Conservation (phyloP, 2,329 filamentous ascomycete species). For the Arthroderma sp. region DNA sequence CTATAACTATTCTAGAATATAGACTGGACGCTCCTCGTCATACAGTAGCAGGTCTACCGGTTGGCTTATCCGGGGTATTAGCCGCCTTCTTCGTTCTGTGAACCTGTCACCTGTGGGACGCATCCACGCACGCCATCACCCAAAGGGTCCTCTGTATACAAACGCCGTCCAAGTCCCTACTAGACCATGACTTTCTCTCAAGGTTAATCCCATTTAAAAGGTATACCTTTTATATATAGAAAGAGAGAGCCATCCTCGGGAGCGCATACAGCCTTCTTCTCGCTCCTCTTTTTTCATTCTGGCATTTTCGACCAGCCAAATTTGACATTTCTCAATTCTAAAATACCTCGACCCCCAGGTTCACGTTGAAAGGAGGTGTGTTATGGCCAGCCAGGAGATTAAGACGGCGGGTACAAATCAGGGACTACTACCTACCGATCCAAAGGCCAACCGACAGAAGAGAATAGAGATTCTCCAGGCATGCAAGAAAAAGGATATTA, state of each 20-base stretch:
- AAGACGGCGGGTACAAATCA: neutral
- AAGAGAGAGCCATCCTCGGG: neutral
- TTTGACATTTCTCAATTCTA: neutral
- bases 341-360: neutral
- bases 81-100: neutral
- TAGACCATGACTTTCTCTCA: neutral
- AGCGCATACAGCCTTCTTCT: no score
- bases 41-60: neutral
- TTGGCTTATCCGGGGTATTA: neutral
- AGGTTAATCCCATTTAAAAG: neutral
- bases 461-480: conserved; percentile 46
- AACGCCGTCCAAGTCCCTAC: neutral
- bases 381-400: neutral
- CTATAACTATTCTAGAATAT: neutral
- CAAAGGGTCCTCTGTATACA: neutral
- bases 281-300: neutral
- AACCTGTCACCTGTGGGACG: neutral
- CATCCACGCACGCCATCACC: neutral
- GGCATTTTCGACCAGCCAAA: neutral
- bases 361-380: neutral
- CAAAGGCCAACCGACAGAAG: conserved; percentile 19
- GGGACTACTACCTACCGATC: neutral
- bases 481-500: conserved; percentile 47
- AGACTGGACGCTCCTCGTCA: neutral
- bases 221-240: neutral